Base-by-base conservation (phyloP, 2,329 filamentous ascomycete genomes). In the Pseudogymnoascus destructans region DNA sequence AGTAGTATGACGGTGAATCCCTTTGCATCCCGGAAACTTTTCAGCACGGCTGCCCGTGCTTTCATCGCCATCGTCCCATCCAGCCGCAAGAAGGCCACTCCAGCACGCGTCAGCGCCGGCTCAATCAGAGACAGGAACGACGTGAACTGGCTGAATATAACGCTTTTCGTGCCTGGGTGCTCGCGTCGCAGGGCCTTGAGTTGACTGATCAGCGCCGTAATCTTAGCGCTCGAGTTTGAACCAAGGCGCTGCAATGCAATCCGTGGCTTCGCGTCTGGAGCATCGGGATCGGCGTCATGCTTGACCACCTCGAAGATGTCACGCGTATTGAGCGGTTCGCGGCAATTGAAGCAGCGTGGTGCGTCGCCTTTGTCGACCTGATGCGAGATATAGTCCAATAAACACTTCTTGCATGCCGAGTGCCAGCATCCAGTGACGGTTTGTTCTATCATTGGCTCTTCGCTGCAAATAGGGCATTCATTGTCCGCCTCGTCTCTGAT, bases 401-500 rank as follows among this genome's bases (percentile, higher is more conserved):
- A 74, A 66, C 93, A 98, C 62, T 88, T 86, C 72, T 93, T 95
- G 74, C 93, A 98, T 0, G 93, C 91, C 32, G 89, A 95, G 71
- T 98, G 93, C 90, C 93, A 98, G 72, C 93, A 98, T 0, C 89
- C 89, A 0, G 93, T 97, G 1, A 98, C 93, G 0, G 87, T 86
- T 68, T 95, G 92, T 58, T 96, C 87, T 38, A 89, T 81, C 90
- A 97, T 97, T 3, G 91, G 90, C 70, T 97, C 93, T 70, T 97
- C 92, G 3, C 88, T 83, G 72, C 93, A 98, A 57, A 98, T 87
- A 0, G 93, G 92, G 66, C 93, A 98, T 73, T 98, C 93, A 61
- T 86, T 86, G 60, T 86, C 82, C 0, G 87, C 84, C 67, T 97
- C 92, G 58, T 88, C 87, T 63, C 95, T 87, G 54, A 98, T 98